Base-by-base conservation (phyloP, 2,329 filamentous ascomycete genomes). In the Whalleya microplaca region DNA sequence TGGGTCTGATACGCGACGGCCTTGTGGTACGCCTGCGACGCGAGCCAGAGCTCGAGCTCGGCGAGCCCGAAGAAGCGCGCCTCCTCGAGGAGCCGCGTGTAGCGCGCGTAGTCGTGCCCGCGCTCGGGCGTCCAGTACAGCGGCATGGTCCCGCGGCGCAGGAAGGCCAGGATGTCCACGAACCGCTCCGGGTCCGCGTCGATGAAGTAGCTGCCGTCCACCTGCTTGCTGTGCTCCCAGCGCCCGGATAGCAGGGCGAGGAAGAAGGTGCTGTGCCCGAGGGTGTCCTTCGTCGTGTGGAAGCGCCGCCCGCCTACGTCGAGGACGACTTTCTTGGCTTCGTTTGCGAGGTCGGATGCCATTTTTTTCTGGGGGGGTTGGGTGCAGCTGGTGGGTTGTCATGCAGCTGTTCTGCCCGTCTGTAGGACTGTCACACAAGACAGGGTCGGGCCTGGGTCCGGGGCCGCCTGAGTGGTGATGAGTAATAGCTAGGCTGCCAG, bases 171-270 rank as follows among this genome's bases (percentile, higher is more conserved):
- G 50, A 76, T 63, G 48, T 76, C 67, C 14, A 62, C 57, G 58
- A 78, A 77, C 5, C 73, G 51, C 2, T 66, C 65, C 0, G 70
- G 67, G 51, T 77, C 74, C 0, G 70, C 68, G 57, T 77, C 74
- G 37, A 78, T 54, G 61, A 76, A 76, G 63, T 73, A 74, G 14
- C 65, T 61, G 0, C 69, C 69, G 19, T 73, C 64, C 3, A 56
- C 42, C 14, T 61, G 42, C 53, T 48, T 32, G 63, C 43, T 16
- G 63, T 65, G 18, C 58, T 46, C 44, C 44, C 16, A 20, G 44
- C 41, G 56, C 41, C 48, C 51, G 41, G 54, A 53, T 20, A 58
- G 45, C 18, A 48, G 50, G 16, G 48, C 45, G 23, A 50, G 54
- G 21, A 60, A 49, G 45, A 55, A 48, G 27, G 60, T 51, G 10